Evolutionary conservation across 176 grass and related monocot species (phyloP).

Genomic region (Secale cereale): DNA sequence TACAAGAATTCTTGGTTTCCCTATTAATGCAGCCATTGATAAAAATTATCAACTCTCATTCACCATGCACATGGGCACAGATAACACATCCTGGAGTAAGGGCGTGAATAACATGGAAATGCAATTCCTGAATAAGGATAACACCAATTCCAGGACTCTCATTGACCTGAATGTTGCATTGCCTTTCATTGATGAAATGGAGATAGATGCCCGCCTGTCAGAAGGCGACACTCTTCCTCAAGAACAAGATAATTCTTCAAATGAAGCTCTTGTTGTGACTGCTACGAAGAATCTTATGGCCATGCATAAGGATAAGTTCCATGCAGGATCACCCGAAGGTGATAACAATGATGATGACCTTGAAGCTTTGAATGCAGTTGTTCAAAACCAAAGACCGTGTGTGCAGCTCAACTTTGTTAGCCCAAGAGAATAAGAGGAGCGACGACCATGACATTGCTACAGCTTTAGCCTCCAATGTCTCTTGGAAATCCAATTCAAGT

Average conservation of each 20-base stretch:
- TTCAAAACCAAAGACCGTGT: constrained; percentile 37
- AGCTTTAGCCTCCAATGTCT: constrained; percentile 34
- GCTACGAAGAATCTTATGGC: constrained; percentile 52
- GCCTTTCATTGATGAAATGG: constrained; percentile 43
- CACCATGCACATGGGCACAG: neutral
- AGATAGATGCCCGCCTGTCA: constrained; percentile 15
- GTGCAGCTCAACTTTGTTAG: constrained; percentile 4
- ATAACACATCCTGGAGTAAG: neutral
- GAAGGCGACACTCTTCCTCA: constrained; percentile 16
- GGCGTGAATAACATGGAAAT: constrained; percentile 9
- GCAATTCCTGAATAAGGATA: constrained; percentile 6
- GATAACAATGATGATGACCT: neutral
- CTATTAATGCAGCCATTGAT: constrained; percentile 7
- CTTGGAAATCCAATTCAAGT: constrained; percentile 33
- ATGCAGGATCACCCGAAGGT: neutral
- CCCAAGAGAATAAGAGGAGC: constrained; percentile 10
- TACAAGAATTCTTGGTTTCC: constrained; percentile 7
- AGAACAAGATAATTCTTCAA: constrained; percentile 30
- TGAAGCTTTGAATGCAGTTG: constrained; percentile 54
- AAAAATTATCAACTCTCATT: constrained; percentile 2
- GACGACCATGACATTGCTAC: constrained; percentile 12
- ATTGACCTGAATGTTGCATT: constrained; percentile 68
- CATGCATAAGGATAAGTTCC: constrained; percentile 31
- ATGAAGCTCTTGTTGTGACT: constrained; percentile 29
- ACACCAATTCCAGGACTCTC: constrained; percentile 26